Evolutionary conservation across 2,329 filamentous ascomycete species (phyloP).

Genomic region (Bipolaris gigantea): DNA sequence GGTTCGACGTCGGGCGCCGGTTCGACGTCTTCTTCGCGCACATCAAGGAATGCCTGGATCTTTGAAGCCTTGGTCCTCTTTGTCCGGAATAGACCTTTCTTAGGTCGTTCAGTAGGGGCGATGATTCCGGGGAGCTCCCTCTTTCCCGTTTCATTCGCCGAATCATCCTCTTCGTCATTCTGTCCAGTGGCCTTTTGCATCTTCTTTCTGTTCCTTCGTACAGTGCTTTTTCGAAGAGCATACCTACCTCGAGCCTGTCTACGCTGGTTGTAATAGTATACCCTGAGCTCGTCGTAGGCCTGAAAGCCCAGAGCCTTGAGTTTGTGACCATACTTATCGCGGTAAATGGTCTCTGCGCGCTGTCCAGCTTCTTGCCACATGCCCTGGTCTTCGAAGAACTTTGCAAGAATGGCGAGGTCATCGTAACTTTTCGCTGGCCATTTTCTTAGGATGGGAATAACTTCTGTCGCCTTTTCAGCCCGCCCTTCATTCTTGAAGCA

Average conservation of each 20-base stretch:
- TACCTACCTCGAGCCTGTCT: slow-evolving; percentile 35
- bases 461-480: slow-evolving; percentile 71
- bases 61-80: slow-evolving; percentile 25
- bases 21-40: slow-evolving; percentile 17
- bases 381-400: slow-evolving; percentile 73
- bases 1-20: slow-evolving; percentile 6
- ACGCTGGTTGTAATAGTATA: slow-evolving; percentile 28
- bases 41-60: slow-evolving; percentile 35
- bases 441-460: slow-evolving; percentile 73
- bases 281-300: slow-evolving; percentile 33
- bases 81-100: slow-evolving; percentile 35
- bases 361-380: slow-evolving; percentile 58
- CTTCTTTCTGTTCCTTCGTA: slow-evolving; percentile 30
- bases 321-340: slow-evolving; percentile 56
- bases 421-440: slow-evolving; percentile 72
- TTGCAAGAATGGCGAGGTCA: slow-evolving; percentile 76
- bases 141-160: slow-evolving; percentile 12
- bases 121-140: slow-evolving; percentile 23
- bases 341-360: slow-evolving; percentile 68
- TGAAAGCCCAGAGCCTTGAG: slow-evolving; percentile 50
- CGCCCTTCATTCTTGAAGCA: slow-evolving; percentile 70
- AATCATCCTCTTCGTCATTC: slow-evolving; percentile 24
- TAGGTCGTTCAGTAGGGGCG: slow-evolving; percentile 27
- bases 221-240: slow-evolving; percentile 30
- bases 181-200: slow-evolving; percentile 30